Evolutionary conservation across 805 yeast genomes (phyloP).

Genomic region (Candida awuae): DNA sequence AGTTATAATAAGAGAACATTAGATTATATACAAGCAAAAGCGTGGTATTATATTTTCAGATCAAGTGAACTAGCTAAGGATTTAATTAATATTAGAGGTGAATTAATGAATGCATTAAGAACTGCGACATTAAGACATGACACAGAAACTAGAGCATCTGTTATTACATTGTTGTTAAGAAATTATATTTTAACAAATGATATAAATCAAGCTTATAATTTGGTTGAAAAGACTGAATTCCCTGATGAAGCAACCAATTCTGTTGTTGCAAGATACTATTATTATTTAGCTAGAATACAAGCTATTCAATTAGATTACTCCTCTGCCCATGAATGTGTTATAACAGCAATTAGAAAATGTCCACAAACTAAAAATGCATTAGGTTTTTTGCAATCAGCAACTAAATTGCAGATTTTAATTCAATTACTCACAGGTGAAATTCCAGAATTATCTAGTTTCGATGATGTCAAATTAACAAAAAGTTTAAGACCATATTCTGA

Average conservation of each 20-base stretch:
- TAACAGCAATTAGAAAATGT: constrained; percentile 93
- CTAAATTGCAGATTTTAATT: constrained; percentile 79
- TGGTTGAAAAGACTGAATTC: constrained; percentile 82
- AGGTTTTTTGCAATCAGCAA: constrained; percentile 85
- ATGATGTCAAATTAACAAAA: constrained; percentile 49
- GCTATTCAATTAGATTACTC: constrained; percentile 92
- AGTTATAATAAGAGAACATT: constrained; percentile 71
- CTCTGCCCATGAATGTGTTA: constrained; percentile 79
- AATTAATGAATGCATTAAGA: constrained; percentile 66
- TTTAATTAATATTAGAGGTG: constrained; percentile 55
- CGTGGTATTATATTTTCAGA: constrained; percentile 86
- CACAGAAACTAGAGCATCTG: constrained; percentile 80
- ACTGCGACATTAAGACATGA: constrained; percentile 90
- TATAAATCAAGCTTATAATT: constrained; percentile 78
- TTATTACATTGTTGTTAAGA: constrained; percentile 80
- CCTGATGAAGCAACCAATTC: constrained; percentile 76
- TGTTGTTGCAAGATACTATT: constrained; percentile 83
- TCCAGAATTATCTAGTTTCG: constrained; percentile 80
- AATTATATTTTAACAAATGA: constrained; percentile 72
- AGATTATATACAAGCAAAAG: constrained; percentile 80
- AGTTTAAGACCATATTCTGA: constrained; percentile 75
- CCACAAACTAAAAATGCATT: constrained; percentile 81
- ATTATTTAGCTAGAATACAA: constrained; percentile 81
- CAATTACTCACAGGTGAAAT: constrained; percentile 95
- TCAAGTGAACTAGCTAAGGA: constrained; percentile 58